Conservation (phyloP, 352 stramenopile species). For the Phytophthora idaei region DNA sequence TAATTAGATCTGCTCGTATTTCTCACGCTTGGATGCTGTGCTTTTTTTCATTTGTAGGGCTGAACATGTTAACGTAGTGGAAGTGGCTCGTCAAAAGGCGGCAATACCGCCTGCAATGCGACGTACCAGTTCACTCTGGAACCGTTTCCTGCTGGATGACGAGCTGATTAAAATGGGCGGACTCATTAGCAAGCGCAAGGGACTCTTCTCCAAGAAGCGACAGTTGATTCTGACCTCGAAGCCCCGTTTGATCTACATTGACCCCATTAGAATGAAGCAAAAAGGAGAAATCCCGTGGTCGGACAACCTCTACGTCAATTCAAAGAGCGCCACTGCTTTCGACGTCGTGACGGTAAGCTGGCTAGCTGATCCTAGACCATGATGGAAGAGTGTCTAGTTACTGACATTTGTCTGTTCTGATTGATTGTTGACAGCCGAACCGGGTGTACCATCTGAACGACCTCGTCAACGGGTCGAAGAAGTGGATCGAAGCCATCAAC, state of each 20-base stretch:
- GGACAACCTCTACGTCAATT: slow-evolving; percentile 83
- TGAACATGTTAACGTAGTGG: slow-evolving; percentile 69
- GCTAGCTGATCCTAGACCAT: not conserved
- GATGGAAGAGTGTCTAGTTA: not conserved
- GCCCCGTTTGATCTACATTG: slow-evolving; percentile 90
- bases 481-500: slow-evolving; percentile 91
- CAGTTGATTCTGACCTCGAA: slow-evolving; percentile 88
- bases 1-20: not conserved
- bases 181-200: slow-evolving; percentile 89
- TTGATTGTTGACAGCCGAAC: slow-evolving; percentile 60
- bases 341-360: slow-evolving; percentile 82
- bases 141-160: slow-evolving; percentile 87
- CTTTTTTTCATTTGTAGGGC: slow-evolving; percentile 28
- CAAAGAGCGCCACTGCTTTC: slow-evolving; percentile 84
- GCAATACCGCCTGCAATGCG: slow-evolving; percentile 64
- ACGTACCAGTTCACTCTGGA: slow-evolving; percentile 84
- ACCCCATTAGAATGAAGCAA: slow-evolving; percentile 91
- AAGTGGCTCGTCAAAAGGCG: slow-evolving; percentile 81
- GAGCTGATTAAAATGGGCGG: slow-evolving; percentile 87
- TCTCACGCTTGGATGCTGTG: slow-evolving; percentile 8
- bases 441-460: slow-evolving; percentile 90
- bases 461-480: slow-evolving; percentile 89
- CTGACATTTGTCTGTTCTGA: slow-evolving; percentile 4
- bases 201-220: slow-evolving; percentile 89
- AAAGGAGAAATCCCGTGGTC: slow-evolving; percentile 91